Evolutionary conservation across 192 early-diverging fungal species (phyloP).

Genomic region (Mortierella antarctica): DNA sequence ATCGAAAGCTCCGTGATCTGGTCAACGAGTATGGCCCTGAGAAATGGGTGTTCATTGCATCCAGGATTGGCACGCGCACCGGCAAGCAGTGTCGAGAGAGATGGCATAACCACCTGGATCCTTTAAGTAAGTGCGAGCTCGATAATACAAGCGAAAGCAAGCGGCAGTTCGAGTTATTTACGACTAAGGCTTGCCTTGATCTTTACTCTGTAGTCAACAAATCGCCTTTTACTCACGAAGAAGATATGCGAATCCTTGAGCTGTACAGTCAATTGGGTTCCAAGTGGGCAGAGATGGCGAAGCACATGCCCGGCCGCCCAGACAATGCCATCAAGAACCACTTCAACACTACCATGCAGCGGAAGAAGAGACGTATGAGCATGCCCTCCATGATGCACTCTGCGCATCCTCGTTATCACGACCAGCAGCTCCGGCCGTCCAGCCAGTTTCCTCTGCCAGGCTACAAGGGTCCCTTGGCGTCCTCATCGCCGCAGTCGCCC

Average conservation of each 20-base stretch:
- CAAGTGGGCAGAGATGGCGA: constrained; percentile 54
- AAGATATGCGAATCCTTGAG: constrained; percentile 43
- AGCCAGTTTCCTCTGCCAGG: neutral
- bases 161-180: too few relatives aligned
- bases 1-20: constrained; percentile 34
- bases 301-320: constrained; percentile 42
- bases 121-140: constrained; percentile 24
- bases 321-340: constrained; percentile 55
- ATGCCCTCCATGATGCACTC: constrained; percentile 27
- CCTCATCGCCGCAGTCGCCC: neutral
- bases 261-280: constrained; percentile 40
- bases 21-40: constrained; percentile 50
- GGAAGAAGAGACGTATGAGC: constrained; percentile 47
- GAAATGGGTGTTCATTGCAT: constrained; percentile 53
- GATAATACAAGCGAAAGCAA: neutral
- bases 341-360: constrained; percentile 52
- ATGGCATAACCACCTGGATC: constrained; percentile 51
- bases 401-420: constrained; percentile 1
- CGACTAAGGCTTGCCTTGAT: too few relatives aligned
- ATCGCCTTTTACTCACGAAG: constrained; percentile 42
- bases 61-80: constrained; percentile 45
- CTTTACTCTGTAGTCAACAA: constrained; percentile 28
- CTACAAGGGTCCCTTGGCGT: neutral
- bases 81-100: constrained; percentile 51
- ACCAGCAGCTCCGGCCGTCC: neutral